Percentiles rank a stretch among this genome's conserved stretches.
These are phyloP conservation scores for Anethum foeniculum DNA, from an alignment of 140 eudicot genomes.

Conservation along the genomic window DNA sequence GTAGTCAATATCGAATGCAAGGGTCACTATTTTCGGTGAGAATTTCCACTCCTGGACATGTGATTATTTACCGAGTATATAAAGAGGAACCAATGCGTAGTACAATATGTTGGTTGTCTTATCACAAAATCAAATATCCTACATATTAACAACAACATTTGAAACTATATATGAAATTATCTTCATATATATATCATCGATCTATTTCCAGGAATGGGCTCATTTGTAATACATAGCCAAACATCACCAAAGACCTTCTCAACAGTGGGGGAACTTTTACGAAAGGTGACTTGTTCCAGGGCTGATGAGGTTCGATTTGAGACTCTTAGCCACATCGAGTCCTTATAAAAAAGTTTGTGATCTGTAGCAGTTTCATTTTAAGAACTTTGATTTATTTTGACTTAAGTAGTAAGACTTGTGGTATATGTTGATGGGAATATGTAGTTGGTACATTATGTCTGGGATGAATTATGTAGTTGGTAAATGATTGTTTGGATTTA, in stretches of 20 bases:
- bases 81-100: background rate
- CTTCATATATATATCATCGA: background rate
- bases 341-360: no score
- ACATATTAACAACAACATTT: no score
- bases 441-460: no score
- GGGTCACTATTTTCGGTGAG: slow-evolving; percentile 97
- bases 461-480: no score
- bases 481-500: no score
- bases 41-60: slow-evolving; percentile 94
- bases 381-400: no score
- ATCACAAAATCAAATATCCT: background rate
- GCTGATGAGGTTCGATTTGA: no score
- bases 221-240: slow-evolving; percentile 82
- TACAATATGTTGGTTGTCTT: background rate
- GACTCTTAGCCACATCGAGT: no score
- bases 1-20: slow-evolving; percentile 60
- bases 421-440: no score
- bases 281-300: no score
- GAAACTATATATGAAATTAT: background rate
- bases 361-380: no score
- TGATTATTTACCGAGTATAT: slow-evolving; percentile 12
- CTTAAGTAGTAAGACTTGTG: no score
- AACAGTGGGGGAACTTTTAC: slow-evolving; percentile 95
- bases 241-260: slow-evolving; percentile 94
- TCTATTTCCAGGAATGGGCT: slow-evolving; percentile 84